Percentiles rank a stretch among this genome's conserved stretches.
phyloP scores from a whole-genome alignment of 2,329 filamentous ascomycete species.

The Ophiostoma ips region DNA sequence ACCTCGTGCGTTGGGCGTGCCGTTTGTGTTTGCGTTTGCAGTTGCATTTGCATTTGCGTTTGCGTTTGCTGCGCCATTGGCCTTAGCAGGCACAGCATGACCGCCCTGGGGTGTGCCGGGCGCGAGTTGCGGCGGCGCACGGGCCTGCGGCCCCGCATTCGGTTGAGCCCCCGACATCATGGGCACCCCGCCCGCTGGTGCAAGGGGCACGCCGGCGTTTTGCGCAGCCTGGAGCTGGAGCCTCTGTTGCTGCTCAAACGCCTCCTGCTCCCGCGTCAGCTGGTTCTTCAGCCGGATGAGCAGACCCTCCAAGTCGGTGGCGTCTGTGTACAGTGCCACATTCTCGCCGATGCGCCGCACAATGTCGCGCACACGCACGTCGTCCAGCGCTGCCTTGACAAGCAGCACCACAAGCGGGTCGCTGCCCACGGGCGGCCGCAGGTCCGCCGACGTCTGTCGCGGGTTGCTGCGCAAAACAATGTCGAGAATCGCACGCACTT shows the following conservation, averaged over 20 bases:
- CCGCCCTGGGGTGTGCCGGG: not conserved
- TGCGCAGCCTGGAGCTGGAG: constrained; percentile 14
- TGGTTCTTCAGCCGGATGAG: constrained; percentile 34
- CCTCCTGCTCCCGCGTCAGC: constrained; percentile 17
- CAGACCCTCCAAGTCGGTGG: constrained; percentile 25
- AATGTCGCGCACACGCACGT: constrained; percentile 32
- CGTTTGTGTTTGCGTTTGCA: no score
- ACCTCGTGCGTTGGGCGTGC: not conserved
- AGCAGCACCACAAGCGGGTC: constrained; percentile 42
- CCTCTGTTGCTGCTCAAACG: constrained; percentile 1
- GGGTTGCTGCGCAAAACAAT: constrained; percentile 47
- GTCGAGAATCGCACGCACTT: constrained; percentile 41
- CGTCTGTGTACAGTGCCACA: constrained; percentile 36
- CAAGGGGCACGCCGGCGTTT: not conserved
- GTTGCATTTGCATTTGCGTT: no score
- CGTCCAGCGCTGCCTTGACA: constrained; percentile 43
- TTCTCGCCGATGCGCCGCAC: constrained; percentile 40
- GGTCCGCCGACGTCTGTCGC: constrained; percentile 36
- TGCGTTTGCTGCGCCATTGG: not conserved
- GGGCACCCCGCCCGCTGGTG: not conserved
- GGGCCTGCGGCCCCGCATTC: not conserved
- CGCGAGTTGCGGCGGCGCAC: not conserved
- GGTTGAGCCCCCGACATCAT: not conserved
- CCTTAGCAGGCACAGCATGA: not conserved
- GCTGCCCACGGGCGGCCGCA: constrained; percentile 39